Evolutionary conservation across 2,329 filamentous ascomycete species (phyloP), one percentile per base, ranked within the genome.

Genomic region (Ambrosiella xylebori): DNA sequence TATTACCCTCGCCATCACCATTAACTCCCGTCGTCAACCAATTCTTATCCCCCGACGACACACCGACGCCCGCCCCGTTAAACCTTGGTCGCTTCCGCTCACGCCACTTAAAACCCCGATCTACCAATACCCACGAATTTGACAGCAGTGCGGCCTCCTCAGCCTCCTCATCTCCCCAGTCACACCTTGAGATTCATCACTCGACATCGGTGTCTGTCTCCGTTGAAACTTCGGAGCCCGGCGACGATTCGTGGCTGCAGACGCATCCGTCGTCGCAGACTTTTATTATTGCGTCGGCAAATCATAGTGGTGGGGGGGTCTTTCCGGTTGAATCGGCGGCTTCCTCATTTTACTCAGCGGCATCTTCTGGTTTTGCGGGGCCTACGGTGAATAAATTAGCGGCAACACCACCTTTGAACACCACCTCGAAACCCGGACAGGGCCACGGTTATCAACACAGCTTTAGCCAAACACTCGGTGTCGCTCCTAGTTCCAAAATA

Each of bases 181-280:
- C 47, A 36, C 57, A 55, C 6, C 45, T 59, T 12, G 58, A 59
- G 54, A 59, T 59, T 17, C 54, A 59, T 8, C 58, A 59, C 36
- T 56, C 58, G 37, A 59, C 58, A 15, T 56, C 39, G 5, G 38
- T 59, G 40, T 56, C 54, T 8, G 54, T 59, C 19, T 55, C 53
- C 15, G 38, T 40, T 19, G 41, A 38, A 3, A 27, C 35, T 13
- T 57, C 44, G 13, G 44, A 38, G 15, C 12, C 12, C 15, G 44
- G 35, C 44, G 35, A 54, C 52, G 52, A 54, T 7, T 27, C 9
- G 15, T 54, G 52, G 52, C 36, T 27, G 36, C 52, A 44, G 52
- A 19, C 12, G 15, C 55, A 49, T 39, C 55, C 55, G 9, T 40
- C 35, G 7, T 50, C 55, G 41, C 44, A 50, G 35, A 51, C 45